Conservation (phyloP, 768 basidiomycete species). For the Butyriboletus loyo region DNA sequence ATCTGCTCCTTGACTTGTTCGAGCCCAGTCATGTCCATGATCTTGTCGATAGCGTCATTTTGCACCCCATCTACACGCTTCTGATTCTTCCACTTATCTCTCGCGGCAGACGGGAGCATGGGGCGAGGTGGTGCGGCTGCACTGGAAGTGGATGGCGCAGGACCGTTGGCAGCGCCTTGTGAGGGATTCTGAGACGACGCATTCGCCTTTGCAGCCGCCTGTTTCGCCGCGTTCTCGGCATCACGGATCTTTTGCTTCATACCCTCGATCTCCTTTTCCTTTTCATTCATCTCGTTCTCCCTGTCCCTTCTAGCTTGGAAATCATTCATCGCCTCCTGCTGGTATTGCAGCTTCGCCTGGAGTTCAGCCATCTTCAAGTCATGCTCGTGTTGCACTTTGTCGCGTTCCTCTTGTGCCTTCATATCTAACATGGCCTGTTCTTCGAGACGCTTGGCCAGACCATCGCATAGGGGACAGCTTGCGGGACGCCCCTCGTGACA, state of each 20-base stretch:
- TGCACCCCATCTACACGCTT: conserved; percentile 52
- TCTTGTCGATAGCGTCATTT: conserved; percentile 53
- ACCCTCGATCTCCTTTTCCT: conserved; percentile 44
- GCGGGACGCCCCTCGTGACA: conserved; percentile 43
- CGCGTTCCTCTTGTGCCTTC: conserved; percentile 41
- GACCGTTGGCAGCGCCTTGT: neutral
- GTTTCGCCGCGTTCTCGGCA: conserved; percentile 12
- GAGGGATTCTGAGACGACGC: neutral
- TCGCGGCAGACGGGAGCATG: conserved; percentile 34
- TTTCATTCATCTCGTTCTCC: conserved; percentile 42
- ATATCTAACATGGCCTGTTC: conserved; percentile 40
- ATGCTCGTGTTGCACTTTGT: conserved; percentile 44
- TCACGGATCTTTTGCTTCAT: conserved; percentile 19
- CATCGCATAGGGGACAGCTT: conserved; percentile 46
- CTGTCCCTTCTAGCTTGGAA: conserved; percentile 38
- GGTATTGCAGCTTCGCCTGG: conserved; percentile 36
- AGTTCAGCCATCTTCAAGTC: conserved; percentile 40
- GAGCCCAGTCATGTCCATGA: conserved; percentile 70
- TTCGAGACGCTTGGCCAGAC: conserved; percentile 39
- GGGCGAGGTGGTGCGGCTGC: conserved; percentile 5
- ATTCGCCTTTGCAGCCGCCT: conserved; percentile 2
- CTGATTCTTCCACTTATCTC: conserved; percentile 54
- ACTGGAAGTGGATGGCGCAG: conserved; percentile 4
- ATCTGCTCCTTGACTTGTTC: conserved; percentile 62
- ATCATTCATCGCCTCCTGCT: conserved; percentile 35